A percentile compares a stretch with the other conserved stretches of the same genome.
Conservation (phyloP, 176 grass and related monocot genomes). For the Stipa capillata region DNA sequence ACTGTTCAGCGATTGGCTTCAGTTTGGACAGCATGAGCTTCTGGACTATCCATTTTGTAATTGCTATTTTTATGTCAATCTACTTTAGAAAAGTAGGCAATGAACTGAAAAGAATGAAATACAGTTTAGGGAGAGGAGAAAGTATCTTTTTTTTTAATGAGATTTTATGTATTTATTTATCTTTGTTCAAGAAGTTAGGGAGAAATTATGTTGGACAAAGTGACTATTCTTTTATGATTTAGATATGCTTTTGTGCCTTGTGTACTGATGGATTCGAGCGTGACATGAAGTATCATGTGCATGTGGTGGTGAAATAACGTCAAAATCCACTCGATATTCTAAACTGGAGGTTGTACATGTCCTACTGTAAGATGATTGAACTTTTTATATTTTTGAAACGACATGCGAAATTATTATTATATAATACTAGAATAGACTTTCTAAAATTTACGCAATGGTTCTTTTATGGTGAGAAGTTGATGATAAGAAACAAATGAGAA, state of each 20-base stretch:
- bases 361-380: neutral
- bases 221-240: neutral
- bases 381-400: neutral
- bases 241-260: neutral
- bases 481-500: too few relatives aligned
- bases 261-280: neutral
- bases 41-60: neutral
- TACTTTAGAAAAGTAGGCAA: neutral
- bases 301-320: neutral
- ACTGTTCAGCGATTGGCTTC: neutral
- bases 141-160: neutral
- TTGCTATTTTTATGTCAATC: neutral
- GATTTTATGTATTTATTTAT: neutral
- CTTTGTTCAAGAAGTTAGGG: neutral
- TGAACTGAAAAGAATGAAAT: neutral
- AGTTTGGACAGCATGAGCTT: neutral
- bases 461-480: too few relatives aligned
- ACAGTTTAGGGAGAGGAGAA: neutral
- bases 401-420: neutral
- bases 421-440: too few relatives aligned
- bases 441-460: too few relatives aligned
- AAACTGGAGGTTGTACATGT: neutral
- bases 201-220: neutral
- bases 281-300: neutral
- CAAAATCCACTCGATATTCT: neutral